Conservation (phyloP, 345 rosid species). For the Eucalyptus tenuipes region DNA sequence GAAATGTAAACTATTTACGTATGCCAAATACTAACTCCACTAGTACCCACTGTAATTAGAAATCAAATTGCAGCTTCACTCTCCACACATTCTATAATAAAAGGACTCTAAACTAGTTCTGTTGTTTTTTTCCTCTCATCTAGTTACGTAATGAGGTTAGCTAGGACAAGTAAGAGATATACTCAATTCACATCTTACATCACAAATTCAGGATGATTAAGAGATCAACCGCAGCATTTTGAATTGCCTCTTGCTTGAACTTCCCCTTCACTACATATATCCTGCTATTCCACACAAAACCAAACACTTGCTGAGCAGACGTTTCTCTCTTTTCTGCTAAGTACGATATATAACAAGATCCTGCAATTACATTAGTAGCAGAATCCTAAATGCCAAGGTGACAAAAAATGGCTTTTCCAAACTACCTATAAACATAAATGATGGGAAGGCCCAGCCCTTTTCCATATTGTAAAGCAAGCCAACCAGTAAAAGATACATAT, state of each 20-base stretch:
- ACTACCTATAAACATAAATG: not conserved
- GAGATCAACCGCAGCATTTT: not conserved
- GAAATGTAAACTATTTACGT: not conserved
- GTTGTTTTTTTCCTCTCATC: not conserved
- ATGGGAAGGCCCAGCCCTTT: conserved; percentile 36
- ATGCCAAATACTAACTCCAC: no score
- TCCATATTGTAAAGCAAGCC: conserved; percentile 44
- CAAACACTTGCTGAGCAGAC: not conserved
- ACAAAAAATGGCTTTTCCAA: not conserved
- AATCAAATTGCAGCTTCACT: not conserved
- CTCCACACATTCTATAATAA: no score
- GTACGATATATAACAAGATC: not conserved
- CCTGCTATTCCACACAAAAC: not conserved
- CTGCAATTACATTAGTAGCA: not conserved
- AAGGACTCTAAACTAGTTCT: no score
- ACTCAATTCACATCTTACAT: not conserved
- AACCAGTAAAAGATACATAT: conserved; percentile 34
- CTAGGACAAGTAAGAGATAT: not conserved
- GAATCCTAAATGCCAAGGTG: not conserved
- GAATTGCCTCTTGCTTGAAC: not conserved
- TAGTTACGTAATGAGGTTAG: not conserved
- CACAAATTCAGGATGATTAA: not conserved
- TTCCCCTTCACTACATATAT: not conserved
- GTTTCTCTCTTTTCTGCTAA: not conserved
- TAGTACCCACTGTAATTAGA: not conserved